Conservation (phyloP, 1,284 basidiomycete species). For the Naganishia cerealis region DNA sequence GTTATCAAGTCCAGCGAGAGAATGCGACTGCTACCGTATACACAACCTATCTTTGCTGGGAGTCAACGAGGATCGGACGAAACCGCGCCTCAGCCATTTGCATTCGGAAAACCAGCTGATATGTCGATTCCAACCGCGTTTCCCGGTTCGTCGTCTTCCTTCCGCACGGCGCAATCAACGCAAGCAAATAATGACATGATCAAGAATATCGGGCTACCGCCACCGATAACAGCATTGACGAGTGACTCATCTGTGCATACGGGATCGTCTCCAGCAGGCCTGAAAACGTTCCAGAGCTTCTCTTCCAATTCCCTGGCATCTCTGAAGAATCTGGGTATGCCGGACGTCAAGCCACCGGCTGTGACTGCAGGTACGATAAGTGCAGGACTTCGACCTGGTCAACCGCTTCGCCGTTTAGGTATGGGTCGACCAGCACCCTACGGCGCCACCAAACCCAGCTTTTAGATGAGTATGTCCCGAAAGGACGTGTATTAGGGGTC, state of each 20-base stretch:
- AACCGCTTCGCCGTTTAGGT: conserved; percentile 48
- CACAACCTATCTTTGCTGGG: conserved; percentile 20
- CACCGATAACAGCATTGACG: conserved; percentile 32
- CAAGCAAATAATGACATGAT: conserved; percentile 39
- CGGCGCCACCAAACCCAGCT: conserved; percentile 40
- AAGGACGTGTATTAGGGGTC: no score
- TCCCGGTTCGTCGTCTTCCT: conserved; percentile 36
- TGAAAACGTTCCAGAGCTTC: conserved; percentile 35
- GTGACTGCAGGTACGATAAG: conserved; percentile 26
- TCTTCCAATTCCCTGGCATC: conserved; percentile 35
- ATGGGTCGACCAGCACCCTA: conserved; percentile 52
- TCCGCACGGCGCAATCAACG: conserved; percentile 38
- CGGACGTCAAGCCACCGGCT: conserved; percentile 33
- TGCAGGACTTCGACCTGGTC: conserved; percentile 35
- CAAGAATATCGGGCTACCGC: conserved; percentile 42
- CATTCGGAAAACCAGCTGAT: conserved; percentile 38
- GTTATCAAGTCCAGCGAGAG: conserved; percentile 13
- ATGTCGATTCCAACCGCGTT: conserved; percentile 30
- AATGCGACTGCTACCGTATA: conserved; percentile 15
- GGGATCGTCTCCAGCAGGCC: conserved; percentile 21
- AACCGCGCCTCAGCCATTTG: conserved; percentile 44
- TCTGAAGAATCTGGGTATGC: conserved; percentile 38
- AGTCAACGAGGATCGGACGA: conserved; percentile 20
- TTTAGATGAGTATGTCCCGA: neutral
- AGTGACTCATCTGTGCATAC: conserved; percentile 7